A percentile compares a stretch with the other conserved stretches of the same genome.
Evolutionary conservation across 1,284 basidiomycete genomes (phyloP).

Genomic region (Pseudozyma flocculosa): DNA sequence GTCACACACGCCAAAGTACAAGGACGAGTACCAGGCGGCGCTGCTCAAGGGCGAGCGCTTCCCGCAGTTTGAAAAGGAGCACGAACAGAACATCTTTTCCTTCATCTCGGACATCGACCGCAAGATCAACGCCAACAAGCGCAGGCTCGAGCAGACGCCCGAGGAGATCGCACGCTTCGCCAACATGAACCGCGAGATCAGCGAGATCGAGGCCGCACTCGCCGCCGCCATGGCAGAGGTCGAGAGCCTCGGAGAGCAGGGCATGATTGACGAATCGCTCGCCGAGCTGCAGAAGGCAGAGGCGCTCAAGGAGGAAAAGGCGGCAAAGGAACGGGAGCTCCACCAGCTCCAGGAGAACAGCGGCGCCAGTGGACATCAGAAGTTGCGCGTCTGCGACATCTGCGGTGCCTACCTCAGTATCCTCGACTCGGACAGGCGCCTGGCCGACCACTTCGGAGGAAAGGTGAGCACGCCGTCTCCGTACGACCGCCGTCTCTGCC

Average conservation of each 20-base stretch:
- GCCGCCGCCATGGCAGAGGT: conserved; percentile 98
- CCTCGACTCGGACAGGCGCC: conserved; percentile 93
- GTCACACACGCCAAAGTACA: conserved; percentile 90
- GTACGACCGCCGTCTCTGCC: conserved; percentile 3
- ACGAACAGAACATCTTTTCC: conserved; percentile 88
- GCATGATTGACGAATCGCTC: conserved; percentile 98
- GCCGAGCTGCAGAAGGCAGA: conserved; percentile 95
- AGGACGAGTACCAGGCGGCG: conserved; percentile 83
- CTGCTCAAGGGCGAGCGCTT: conserved; percentile 65
- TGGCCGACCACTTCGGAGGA: conserved; percentile 99
- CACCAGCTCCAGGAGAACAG: conserved; percentile 96
- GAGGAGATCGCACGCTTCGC: conserved; percentile 99
- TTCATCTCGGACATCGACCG: conserved; percentile 99
- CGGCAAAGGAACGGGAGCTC: conserved; percentile 93
- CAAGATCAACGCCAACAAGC: conserved; percentile 87
- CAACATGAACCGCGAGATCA: conserved; percentile 98
- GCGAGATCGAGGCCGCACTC: conserved; percentile 96
- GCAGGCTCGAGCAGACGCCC: conserved; percentile 95
- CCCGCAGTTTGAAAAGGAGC: conserved; percentile 60
- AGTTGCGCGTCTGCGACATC: conserved; percentile 97
- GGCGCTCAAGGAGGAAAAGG: conserved; percentile 92
- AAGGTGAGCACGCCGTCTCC: conserved; percentile 67
- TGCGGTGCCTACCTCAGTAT: conserved; percentile 98
- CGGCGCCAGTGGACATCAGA: conserved; percentile 97
- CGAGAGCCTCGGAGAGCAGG: conserved; percentile 92